Evolutionary conservation across 768 basidiomycete genomes (phyloP).

Genomic region (Russula sp.): DNA sequence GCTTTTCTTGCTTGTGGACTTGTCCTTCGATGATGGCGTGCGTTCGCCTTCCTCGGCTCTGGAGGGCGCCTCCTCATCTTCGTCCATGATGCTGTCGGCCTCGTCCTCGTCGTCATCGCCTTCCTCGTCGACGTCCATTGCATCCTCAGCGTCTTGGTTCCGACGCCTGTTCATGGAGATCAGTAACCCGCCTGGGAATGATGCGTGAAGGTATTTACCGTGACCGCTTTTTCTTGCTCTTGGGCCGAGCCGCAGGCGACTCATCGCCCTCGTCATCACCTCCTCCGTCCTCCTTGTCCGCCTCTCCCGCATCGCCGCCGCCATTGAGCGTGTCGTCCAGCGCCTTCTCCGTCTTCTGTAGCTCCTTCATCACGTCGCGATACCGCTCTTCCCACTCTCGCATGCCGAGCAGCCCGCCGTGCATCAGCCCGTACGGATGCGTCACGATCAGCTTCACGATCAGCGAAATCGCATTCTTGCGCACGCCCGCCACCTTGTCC

Average conservation of each 20-base stretch:
- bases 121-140: constrained; percentile 53
- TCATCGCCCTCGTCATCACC: constrained; percentile 30
- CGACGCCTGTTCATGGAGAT: background rate
- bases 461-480: constrained; percentile 75
- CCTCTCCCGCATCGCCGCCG: constrained; percentile 26
- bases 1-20: constrained; percentile 38
- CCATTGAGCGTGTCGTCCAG: constrained; percentile 58
- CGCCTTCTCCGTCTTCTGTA: constrained; percentile 62
- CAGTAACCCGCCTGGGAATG: background rate
- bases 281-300: constrained; percentile 26
- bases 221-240: constrained; percentile 27
- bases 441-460: constrained; percentile 72
- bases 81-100: constrained; percentile 32
- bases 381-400: constrained; percentile 73
- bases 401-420: constrained; percentile 74
- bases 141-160: constrained; percentile 32
- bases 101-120: constrained; percentile 37
- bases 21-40: constrained; percentile 6
- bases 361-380: constrained; percentile 49
- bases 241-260: constrained; percentile 23
- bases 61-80: constrained; percentile 33
- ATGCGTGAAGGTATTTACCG: constrained; percentile 26
- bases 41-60: constrained; percentile 27
- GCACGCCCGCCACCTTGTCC: constrained; percentile 86
- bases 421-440: constrained; percentile 81